Percentiles rank a stretch among this genome's conserved stretches.
Conservation (phyloP, 2,329 filamentous ascomycete genomes). For the Aspergillus tamarii region DNA sequence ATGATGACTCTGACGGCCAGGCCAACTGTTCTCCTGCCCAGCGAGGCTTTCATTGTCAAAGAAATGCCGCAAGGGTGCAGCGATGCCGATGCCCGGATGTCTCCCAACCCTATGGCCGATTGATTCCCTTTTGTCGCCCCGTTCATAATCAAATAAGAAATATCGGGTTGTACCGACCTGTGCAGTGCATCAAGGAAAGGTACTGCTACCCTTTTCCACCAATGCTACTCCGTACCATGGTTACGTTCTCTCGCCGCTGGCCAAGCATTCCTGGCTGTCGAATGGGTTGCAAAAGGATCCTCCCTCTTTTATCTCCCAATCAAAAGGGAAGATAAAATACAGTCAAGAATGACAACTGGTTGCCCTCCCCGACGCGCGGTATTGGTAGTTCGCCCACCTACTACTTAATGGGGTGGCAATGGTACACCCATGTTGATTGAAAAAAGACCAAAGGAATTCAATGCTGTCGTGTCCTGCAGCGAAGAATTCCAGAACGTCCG, state of each 20-base stretch:
- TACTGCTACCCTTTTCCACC: slow-evolving; percentile 2
- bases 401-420: slow-evolving; percentile 12
- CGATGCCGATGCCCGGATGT: slow-evolving; percentile 1
- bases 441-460: neutral
- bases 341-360: neutral
- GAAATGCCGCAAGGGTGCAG: neutral
- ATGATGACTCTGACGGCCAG: neutral
- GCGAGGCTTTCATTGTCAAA: neutral
- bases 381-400: neutral
- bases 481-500: slow-evolving; percentile 39
- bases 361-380: neutral
- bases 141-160: neutral
- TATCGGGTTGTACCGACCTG: slow-evolving; percentile 12
- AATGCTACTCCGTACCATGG: slow-evolving; percentile 9
- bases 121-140: slow-evolving; percentile 1
- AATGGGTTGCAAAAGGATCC: neutral
- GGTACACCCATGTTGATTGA: neutral
- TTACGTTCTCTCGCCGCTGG: neutral
- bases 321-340: neutral
- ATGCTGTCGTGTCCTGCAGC: slow-evolving; percentile 29
- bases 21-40: neutral
- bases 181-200: neutral
- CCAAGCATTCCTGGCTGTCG: slow-evolving; percentile 3
- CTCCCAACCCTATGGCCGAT: neutral
- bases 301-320: neutral